A percentile compares a stretch with the other conserved stretches of the same genome.
phyloP scores from a whole-genome alignment of 75 land plant species.

The Azolla pinnata region DNA sequence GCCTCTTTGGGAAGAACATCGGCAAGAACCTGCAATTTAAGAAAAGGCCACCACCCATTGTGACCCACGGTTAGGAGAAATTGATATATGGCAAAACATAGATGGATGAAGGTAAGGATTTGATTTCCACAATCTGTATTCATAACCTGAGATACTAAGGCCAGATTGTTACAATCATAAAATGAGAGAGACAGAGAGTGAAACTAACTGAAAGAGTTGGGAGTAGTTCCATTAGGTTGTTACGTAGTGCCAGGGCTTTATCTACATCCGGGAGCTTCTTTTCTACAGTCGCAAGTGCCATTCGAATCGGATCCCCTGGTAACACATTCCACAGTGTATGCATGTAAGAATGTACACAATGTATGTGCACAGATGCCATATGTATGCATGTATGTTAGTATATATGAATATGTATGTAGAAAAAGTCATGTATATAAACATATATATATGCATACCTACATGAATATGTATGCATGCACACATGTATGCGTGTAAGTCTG shows the following conservation, averaged over 20 bases:
- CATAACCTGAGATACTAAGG: neutral
- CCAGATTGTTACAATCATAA: neutral
- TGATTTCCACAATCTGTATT: neutral
- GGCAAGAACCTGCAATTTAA: slow-evolving; percentile 40
- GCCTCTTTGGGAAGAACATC: slow-evolving; percentile 67
- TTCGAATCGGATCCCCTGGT: slow-evolving; percentile 73
- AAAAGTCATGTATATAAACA: neutral
- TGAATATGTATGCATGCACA: neutral
- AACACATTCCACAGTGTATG: neutral
- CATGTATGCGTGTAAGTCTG: neutral
- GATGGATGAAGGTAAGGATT: neutral
- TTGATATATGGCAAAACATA: neutral
- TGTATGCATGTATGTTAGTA: neutral
- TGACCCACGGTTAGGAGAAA: neutral
- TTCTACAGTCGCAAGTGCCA: slow-evolving; percentile 63
- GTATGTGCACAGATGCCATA: neutral
- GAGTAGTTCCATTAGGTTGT: slow-evolving; percentile 42
- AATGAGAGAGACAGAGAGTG: neutral
- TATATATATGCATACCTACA: neutral
- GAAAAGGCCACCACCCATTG: neutral
- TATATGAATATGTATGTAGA: neutral
- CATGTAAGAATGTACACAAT: neutral
- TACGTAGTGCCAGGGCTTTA: slow-evolving; percentile 30
- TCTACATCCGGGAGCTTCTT: slow-evolving; percentile 30
- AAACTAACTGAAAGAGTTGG: slow-evolving; percentile 64